Evolutionary conservation across 2,329 filamentous ascomycete species (phyloP).

Genomic region (Plectosphaerella plurivora): DNA sequence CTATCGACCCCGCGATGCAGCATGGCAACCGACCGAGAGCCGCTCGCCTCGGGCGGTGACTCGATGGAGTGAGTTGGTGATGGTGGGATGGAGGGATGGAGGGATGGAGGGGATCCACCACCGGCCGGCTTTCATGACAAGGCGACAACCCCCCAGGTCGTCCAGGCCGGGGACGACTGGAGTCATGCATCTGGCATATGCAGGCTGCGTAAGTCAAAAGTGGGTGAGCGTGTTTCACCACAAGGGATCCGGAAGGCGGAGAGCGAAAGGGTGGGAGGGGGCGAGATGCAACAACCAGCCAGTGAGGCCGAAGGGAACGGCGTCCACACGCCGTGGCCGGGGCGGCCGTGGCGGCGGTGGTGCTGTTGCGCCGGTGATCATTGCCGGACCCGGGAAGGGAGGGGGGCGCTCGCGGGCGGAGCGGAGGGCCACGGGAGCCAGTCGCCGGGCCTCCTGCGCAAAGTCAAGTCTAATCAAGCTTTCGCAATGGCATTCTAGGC

Average conservation of each 20-base stretch:
- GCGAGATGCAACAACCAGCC: no score
- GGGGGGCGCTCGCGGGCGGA: background rate
- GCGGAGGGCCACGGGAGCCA: background rate
- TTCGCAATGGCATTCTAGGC: background rate
- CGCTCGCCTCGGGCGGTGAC: no score
- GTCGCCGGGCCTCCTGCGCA: background rate
- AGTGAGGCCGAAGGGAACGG: background rate
- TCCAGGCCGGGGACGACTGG: background rate
- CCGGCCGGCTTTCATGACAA: no score
- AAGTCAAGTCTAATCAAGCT: slow-evolving; percentile 5
- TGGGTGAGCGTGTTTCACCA: slow-evolving; percentile 4
- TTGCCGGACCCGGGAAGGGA: slow-evolving; percentile 3
- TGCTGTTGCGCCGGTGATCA: slow-evolving; percentile 4
- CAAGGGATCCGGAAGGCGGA: background rate
- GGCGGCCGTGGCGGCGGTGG: no score
- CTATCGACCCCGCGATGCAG: no score
- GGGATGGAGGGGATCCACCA: background rate
- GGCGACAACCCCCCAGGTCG: background rate
- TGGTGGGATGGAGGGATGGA: background rate
- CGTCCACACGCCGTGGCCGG: background rate
- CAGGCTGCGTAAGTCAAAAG: slow-evolving; percentile 5
- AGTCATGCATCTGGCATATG: slow-evolving; percentile 3
- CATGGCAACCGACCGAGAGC: no score
- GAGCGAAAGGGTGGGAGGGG: no score
- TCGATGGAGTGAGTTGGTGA: no score